Evolutionary conservation across 176 grass and related monocot species (phyloP).

Genomic region (Oryza glaberrima): DNA sequence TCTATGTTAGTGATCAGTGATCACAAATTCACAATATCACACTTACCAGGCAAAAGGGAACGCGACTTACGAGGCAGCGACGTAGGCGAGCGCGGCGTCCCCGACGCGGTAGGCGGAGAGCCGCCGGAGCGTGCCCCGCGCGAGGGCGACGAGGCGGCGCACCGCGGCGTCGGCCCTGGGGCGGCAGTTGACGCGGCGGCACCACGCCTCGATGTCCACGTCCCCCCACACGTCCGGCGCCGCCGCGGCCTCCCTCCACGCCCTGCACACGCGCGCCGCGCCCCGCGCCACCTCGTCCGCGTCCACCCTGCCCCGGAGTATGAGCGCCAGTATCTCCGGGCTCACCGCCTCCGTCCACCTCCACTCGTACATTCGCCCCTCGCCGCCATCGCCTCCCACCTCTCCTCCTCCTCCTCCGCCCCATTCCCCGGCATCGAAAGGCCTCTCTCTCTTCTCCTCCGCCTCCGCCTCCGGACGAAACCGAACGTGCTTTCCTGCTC

Average conservation of each 20-base stretch:
- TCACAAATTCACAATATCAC: too few species aligned
- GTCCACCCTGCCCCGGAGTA: constrained; percentile 43
- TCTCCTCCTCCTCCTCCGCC: not conserved
- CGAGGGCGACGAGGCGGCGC: constrained; percentile 48
- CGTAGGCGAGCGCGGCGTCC: constrained; percentile 38
- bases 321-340: constrained; percentile 56
- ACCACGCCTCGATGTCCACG: constrained; percentile 64
- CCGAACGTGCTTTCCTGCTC: not conserved
- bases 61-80: constrained; percentile 43
- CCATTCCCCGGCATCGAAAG: not conserved
- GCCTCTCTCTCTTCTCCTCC: constrained; percentile 17
- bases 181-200: constrained; percentile 59
- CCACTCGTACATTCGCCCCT: constrained; percentile 24
- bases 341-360: constrained; percentile 54
- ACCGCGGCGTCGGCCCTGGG: constrained; percentile 52
- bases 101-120: constrained; percentile 63
- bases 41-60: too few species aligned
- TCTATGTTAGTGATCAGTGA: too few species aligned
- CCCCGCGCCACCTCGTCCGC: constrained; percentile 54
- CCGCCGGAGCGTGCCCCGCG: constrained; percentile 45
- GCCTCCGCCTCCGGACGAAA: not conserved
- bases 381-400: not conserved
- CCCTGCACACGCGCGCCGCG: constrained; percentile 59
- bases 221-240: constrained; percentile 59
- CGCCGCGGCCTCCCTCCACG: constrained; percentile 44